Evolutionary conservation across 495 filamentous ascomycete genomes (phyloP).

Genomic region (Xylaria cubensis): DNA sequence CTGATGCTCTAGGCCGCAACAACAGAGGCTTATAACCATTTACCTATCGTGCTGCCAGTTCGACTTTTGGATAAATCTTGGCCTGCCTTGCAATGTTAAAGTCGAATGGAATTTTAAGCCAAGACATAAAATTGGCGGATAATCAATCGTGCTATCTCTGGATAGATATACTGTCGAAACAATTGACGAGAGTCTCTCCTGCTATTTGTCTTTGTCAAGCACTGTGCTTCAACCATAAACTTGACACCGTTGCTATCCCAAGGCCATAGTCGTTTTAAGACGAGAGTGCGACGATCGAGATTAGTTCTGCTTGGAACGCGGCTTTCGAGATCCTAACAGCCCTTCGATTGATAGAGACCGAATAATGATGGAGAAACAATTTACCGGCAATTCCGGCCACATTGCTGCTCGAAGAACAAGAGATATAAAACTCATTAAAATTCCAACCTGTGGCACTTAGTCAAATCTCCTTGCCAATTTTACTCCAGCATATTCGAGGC

Average conservation of each 20-base stretch:
- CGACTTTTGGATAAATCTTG: background rate
- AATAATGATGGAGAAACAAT: too few relatives aligned
- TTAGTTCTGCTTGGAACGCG: background rate
- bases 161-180: background rate
- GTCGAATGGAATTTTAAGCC: background rate
- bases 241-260: background rate
- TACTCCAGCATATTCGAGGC: too few relatives aligned
- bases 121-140: background rate
- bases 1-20: too few relatives aligned
- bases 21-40: background rate
- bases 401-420: too few relatives aligned
- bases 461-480: too few relatives aligned
- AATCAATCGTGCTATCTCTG: background rate
- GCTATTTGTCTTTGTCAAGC: background rate
- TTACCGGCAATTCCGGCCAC: too few relatives aligned
- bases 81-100: background rate
- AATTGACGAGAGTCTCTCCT: background rate
- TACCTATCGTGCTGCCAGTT: background rate
- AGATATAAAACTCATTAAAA: too few relatives aligned
- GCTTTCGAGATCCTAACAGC: background rate
- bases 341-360: too few relatives aligned
- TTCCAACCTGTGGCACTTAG: too few relatives aligned
- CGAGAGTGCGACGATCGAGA: background rate
- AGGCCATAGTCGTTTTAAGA: background rate
- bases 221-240: background rate